Evolutionary conservation across 331 rosid species (phyloP), one percentile per base, ranked within the genome.

Genomic region (Saraca asoca): DNA sequence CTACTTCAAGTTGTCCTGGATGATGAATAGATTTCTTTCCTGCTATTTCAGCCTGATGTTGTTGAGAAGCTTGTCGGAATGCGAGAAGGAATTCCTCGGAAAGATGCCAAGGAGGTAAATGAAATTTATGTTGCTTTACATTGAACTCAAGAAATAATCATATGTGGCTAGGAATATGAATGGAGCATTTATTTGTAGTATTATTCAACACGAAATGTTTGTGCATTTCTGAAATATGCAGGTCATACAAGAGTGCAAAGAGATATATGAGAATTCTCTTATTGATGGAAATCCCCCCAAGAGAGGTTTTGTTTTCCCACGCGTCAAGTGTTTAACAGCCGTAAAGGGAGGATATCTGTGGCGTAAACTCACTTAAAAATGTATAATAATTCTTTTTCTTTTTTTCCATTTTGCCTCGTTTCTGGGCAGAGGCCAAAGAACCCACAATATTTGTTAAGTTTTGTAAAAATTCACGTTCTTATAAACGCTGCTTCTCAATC

Each of bases 181-280:
- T 67, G 13, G 61, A 17, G 13, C 19, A 51, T 73, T 66, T 73
- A 49, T 59, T 50, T 68, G 41, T 35, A 13, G 42, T 62, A 31
- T 61, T 51, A 12, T 52, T 18, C 13, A 24, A 24, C 3, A n/a
- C n/a, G n/a, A n/a, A 1, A 24, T 24, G 31, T 24, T 24, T 24
- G 31, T 24, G 3, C 31, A 24, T 24, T 5, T 59, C 52, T 66
- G 18, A 71, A 65, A 64, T 43, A 7, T 68, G 53, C 83, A 93
- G 98, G 98, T 90, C 17, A 83, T 93, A 57, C 97, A 88, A 88
- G 98, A 93, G 71, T 93, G 98, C 92, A 93, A 83, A 79, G 98
- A 93, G 78, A 90, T 93, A 49, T 93, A 83, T 63, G 97, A 84
- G 76, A 93, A 84, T 82, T 85, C 97, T 54, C 91, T 93, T 12